Evolutionary conservation across 2,329 filamentous ascomycete genomes (phyloP).

Genomic region (Apiospora phragmitis): DNA sequence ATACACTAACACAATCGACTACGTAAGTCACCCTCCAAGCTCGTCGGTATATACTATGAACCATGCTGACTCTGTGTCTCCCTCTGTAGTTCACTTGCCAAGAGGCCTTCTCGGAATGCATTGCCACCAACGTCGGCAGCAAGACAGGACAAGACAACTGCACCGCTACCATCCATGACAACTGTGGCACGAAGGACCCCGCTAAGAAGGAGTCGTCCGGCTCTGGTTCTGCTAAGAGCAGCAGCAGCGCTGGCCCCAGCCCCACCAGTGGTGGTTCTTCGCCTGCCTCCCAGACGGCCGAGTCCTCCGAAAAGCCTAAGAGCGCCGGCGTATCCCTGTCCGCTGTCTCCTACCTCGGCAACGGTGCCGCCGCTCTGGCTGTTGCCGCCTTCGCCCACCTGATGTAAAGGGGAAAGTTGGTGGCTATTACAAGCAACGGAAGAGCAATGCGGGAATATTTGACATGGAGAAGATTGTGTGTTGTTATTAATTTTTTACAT

Average conservation of each 20-base stretch:
- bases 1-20: slow-evolving; percentile 50
- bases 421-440: neutral
- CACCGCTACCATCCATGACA: slow-evolving; percentile 44
- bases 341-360: slow-evolving; percentile 37
- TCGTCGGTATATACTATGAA: neutral
- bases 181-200: slow-evolving; percentile 48
- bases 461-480: neutral
- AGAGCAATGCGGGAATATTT: neutral
- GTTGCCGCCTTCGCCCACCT: slow-evolving; percentile 50
- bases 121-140: slow-evolving; percentile 40
- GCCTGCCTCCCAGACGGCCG: slow-evolving; percentile 17
- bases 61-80: slow-evolving; percentile 19
- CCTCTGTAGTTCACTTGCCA: slow-evolving; percentile 49
- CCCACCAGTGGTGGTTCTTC: slow-evolving; percentile 14
- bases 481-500: neutral
- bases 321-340: slow-evolving; percentile 25
- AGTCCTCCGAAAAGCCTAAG: slow-evolving; percentile 24
- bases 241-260: neutral
- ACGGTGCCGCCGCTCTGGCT: slow-evolving; percentile 52
- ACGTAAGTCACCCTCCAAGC: slow-evolving; percentile 29
- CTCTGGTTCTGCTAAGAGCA: slow-evolving; percentile 25
- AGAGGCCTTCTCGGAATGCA: slow-evolving; percentile 50
- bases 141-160: slow-evolving; percentile 47
- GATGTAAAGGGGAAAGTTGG: neutral
- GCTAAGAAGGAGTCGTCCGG: slow-evolving; percentile 30